These are phyloP conservation scores for Immersiella caudata DNA, from an alignment of 495 filamentous ascomycete genomes.

Conservation along the genomic window DNA sequence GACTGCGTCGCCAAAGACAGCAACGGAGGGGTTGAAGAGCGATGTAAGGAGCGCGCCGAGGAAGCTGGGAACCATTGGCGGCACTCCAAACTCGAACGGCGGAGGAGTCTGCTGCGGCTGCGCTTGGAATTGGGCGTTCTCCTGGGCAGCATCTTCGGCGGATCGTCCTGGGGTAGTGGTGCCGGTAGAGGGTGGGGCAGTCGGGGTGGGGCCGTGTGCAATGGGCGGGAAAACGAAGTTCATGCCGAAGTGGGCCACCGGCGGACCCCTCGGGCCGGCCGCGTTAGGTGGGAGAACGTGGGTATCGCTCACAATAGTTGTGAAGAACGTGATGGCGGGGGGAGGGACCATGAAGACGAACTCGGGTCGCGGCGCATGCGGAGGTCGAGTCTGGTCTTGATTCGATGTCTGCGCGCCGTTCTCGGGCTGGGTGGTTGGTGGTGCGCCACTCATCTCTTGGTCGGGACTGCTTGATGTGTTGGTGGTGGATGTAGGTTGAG, in stretches of 20 bases:
- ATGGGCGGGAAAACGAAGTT: conserved; percentile 18
- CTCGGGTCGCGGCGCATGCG: conserved; percentile 6
- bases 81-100: neutral
- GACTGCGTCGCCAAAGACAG: conserved; percentile 72
- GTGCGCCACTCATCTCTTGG: conserved; percentile 11
- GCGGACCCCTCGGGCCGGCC: conserved; percentile 4
- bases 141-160: neutral
- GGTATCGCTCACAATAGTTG: conserved; percentile 17
- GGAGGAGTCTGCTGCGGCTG: conserved; percentile 6
- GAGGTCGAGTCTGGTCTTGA: neutral
- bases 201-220: neutral
- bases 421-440: neutral
- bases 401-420: neutral
- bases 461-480: neutral
- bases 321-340: conserved; percentile 21
- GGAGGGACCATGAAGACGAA: conserved; percentile 22
- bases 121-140: neutral
- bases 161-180: conserved; percentile 1
- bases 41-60: conserved; percentile 40
- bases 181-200: neutral
- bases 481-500: neutral
- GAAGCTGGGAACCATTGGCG: conserved; percentile 2
- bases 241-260: conserved; percentile 19
- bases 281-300: conserved; percentile 1
- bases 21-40: conserved; percentile 58